Percentiles rank a stretch among this genome's conserved stretches.
Conservation (phyloP, 805 yeast species). For the Teunomyces panamensis region DNA sequence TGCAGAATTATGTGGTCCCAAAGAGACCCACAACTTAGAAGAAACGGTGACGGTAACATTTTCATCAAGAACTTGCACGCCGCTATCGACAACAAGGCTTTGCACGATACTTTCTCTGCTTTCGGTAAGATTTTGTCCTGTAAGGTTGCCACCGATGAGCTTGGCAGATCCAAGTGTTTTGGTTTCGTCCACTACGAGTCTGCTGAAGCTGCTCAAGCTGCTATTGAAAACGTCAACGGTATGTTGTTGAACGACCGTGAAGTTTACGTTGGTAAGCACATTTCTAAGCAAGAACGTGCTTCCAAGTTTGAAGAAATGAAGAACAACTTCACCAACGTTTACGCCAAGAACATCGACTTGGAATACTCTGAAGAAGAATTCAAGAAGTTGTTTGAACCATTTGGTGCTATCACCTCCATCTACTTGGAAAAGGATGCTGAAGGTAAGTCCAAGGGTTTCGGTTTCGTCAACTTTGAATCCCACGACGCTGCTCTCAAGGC, state of each 20-base stretch:
- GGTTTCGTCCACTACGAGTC: slow-evolving; percentile 97
- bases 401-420: slow-evolving; percentile 81
- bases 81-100: slow-evolving; percentile 96
- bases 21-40: slow-evolving; percentile 95
- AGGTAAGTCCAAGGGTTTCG: slow-evolving; percentile 93
- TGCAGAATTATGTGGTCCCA: slow-evolving; percentile 99
- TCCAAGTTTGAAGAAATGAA: slow-evolving; percentile 85
- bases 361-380: slow-evolving; percentile 72
- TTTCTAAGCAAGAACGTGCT: slow-evolving; percentile 90
- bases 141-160: slow-evolving; percentile 93
- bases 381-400: slow-evolving; percentile 64
- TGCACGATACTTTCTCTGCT: slow-evolving; percentile 96
- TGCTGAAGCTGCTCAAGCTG: slow-evolving; percentile 88
- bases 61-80: slow-evolving; percentile 98
- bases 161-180: slow-evolving; percentile 90
- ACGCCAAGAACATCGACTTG: slow-evolving; percentile 81
- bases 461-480: slow-evolving; percentile 85
- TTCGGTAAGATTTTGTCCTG: slow-evolving; percentile 95
- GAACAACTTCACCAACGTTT: slow-evolving; percentile 93
- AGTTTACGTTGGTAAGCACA: slow-evolving; percentile 93
- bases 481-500: slow-evolving; percentile 90
- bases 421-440: slow-evolving; percentile 75
- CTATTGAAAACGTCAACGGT: slow-evolving; percentile 96
- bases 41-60: slow-evolving; percentile 93
- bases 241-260: slow-evolving; percentile 95